phyloP scores from a whole-genome alignment of 2,329 filamentous ascomycete genomes.

The Pochonia chlamydosporia region DNA sequence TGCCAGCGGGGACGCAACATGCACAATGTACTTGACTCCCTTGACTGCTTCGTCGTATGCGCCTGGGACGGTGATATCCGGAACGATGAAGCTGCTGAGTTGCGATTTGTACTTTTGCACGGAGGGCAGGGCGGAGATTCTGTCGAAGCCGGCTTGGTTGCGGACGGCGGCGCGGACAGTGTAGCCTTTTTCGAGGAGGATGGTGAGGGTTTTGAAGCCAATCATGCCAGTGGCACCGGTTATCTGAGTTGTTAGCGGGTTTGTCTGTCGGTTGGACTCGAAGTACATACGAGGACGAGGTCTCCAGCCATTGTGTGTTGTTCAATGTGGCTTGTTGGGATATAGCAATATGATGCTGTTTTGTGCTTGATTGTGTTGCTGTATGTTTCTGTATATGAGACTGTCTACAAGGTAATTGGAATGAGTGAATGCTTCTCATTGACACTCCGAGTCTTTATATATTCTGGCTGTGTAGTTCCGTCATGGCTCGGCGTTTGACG shows the following conservation, averaged over 20 bases:
- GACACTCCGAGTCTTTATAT: too few species aligned
- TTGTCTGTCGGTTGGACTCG: not conserved
- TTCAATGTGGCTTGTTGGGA: too few species aligned
- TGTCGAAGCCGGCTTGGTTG: slow-evolving; percentile 12
- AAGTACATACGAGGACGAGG: not conserved
- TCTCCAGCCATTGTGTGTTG: not conserved
- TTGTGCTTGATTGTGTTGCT: not conserved
- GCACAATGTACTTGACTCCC: slow-evolving; percentile 32
- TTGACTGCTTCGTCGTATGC: slow-evolving; percentile 35
- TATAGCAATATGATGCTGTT: too few species aligned
- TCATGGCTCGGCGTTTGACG: too few species aligned
- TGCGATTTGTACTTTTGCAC: slow-evolving; percentile 12
- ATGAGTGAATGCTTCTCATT: too few species aligned
- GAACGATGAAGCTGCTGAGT: slow-evolving; percentile 25
- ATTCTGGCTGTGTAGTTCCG: too few species aligned
- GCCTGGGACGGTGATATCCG: slow-evolving; percentile 27
- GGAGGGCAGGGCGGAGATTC: not conserved
- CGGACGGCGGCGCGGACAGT: slow-evolving; percentile 23
- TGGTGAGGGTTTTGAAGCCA: slow-evolving; percentile 21
- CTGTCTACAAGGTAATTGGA: too few species aligned
- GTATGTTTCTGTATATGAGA: not conserved
- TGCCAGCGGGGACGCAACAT: slow-evolving; percentile 8
- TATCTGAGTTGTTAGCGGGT: slow-evolving; percentile 5
- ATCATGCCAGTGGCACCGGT: slow-evolving; percentile 26
- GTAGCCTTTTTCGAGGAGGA: slow-evolving; percentile 19